Evolutionary conservation across 768 basidiomycete species (phyloP).

Genomic region (Hemileccinum rubropunctum): DNA sequence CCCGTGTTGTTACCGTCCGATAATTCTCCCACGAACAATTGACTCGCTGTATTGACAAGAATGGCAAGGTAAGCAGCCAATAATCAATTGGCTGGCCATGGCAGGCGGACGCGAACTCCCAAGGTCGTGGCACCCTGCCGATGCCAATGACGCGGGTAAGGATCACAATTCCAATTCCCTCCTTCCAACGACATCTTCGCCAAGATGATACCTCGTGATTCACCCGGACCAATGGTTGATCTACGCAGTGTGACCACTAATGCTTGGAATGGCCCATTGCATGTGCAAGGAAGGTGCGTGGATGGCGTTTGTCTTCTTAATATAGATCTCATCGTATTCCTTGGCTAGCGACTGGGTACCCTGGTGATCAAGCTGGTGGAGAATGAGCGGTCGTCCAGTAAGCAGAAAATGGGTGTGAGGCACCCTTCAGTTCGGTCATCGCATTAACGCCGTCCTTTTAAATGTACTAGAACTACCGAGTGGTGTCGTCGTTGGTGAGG

Average conservation of each 20-base stretch:
- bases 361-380: too few species aligned
- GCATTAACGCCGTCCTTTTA: too few species aligned
- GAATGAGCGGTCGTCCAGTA: too few species aligned
- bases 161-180: neutral
- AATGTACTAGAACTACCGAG: too few species aligned
- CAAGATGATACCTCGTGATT: neutral
- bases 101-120: neutral
- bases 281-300: neutral
- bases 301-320: neutral
- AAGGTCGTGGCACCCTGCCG: constrained; percentile 11
- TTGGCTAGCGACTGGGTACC: too few species aligned
- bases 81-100: neutral
- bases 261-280: neutral
- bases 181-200: neutral
- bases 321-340: neutral
- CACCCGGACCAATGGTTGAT: too few species aligned
- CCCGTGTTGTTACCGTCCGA: neutral
- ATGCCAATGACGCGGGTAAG: neutral
- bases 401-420: too few species aligned
- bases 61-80: constrained; percentile 1
- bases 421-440: too few species aligned
- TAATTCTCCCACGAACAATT: constrained; percentile 10
- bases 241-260: too few species aligned
- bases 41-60: too few species aligned
- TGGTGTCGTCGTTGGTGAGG: too few species aligned